Conservation (phyloP, 1,284 basidiomycete genomes). For the Ustilago sp. region DNA sequence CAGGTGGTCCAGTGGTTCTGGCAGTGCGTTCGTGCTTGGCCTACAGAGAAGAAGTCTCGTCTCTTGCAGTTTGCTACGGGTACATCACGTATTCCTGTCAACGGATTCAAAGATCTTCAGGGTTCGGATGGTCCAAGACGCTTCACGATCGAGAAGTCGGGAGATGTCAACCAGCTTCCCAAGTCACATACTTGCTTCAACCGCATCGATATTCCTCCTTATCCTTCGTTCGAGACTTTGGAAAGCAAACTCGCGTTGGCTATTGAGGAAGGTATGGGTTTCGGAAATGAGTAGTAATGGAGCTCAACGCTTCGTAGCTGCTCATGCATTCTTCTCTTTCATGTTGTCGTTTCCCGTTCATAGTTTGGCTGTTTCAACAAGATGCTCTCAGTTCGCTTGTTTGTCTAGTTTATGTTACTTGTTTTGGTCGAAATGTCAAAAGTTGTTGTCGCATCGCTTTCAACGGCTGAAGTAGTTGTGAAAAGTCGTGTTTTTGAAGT, state of each 20-base stretch:
- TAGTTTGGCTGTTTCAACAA: too few relatives aligned
- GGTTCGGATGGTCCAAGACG: constrained; percentile 88
- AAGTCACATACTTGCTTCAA: constrained; percentile 70
- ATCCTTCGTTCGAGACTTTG: constrained; percentile 62
- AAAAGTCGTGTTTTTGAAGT: too few relatives aligned
- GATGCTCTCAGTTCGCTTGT: too few relatives aligned
- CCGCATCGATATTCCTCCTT: constrained; percentile 69
- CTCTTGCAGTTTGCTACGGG: constrained; percentile 94
- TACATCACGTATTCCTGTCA: constrained; percentile 95
- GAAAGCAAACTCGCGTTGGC: constrained; percentile 67
- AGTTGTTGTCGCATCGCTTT: too few relatives aligned
- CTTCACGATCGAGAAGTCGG: constrained; percentile 69
- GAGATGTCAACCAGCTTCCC: constrained; percentile 66
- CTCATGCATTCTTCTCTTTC: too few relatives aligned
- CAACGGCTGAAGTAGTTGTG: too few relatives aligned
- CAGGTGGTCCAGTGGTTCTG: constrained; percentile 99
- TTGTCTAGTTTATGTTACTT: too few relatives aligned
- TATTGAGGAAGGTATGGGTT: constrained; percentile 68
- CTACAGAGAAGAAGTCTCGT: constrained; percentile 92
- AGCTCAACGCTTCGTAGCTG: constrained; percentile 5
- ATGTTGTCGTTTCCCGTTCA: too few relatives aligned
- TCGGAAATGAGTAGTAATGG: constrained; percentile 61
- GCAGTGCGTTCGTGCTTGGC: constrained; percentile 97
- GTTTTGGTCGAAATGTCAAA: too few relatives aligned
- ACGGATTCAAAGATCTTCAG: constrained; percentile 98